Evolutionary conservation across 805 yeast species (phyloP), one percentile per base, ranked within the genome.

Genomic region (Kodamaea lidongshanica): DNA sequence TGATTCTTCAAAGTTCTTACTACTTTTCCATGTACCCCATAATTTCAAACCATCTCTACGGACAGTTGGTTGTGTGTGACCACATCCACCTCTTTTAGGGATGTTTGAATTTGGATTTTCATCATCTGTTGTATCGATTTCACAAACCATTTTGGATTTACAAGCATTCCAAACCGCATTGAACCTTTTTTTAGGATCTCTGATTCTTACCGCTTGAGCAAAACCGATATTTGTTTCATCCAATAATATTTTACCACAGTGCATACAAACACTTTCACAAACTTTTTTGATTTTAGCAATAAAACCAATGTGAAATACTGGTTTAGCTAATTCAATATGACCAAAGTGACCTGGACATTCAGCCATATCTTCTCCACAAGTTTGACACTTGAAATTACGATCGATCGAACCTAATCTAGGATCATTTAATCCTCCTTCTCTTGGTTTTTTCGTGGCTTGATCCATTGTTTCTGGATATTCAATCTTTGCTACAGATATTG

Each of bases 381-480:
- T 92, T 68, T 89, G 97, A 70, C 99, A 92, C 66, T 85, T 86
- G 71, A 83, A 84, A 56, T 88, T 89, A 58, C 98, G 79, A 61
- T 92, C 99, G 47, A 92, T 88, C 4, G 96, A 83, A 29, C 99
- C 99, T 39, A 92, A 70, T 48, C 97, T 78, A 38, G 98, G 97
- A 58, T 94, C 98, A 55, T 88, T 89, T 40, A 92, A 67, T 38
- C 99, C 99, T 41, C 96, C 96, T 44, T 87, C 88, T 56, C 96
- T 78, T 27, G 97, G 96, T 42, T 84, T 83, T 53, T 82, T 81
- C 36, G 94, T 87, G 22, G 95, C 77, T 58, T 88, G 96, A 58
- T 92, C 98, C 95, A 92, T 92, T n/a, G 96, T 92, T 62, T 92
- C 99, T 13, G 99, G 98, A 52, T 83, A 92, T 60, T 89, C 96